Conservation (phyloP, 2,329 filamentous ascomycete species). For the Pyrenochaeta sp. region DNA sequence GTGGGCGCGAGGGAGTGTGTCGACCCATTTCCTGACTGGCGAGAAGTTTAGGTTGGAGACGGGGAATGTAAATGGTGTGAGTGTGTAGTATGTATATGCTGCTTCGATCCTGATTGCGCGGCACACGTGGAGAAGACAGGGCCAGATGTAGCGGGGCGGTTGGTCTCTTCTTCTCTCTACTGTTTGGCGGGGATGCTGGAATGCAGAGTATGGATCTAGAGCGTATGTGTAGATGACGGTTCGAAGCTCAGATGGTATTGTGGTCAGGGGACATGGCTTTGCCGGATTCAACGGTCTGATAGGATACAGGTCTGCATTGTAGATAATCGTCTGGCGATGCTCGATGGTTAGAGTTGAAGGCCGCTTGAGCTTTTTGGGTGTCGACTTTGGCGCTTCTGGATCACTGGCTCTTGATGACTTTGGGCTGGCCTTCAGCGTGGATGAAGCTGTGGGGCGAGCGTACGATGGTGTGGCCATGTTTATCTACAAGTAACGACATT, state of each 20-base stretch:
- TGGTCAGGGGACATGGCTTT: constrained; percentile 24
- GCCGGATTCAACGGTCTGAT: constrained; percentile 22
- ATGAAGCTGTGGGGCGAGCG: constrained; percentile 27
- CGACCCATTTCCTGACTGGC: constrained; percentile 21
- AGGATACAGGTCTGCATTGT: constrained; percentile 16
- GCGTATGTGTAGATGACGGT: constrained; percentile 24
- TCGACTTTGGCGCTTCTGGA: background rate
- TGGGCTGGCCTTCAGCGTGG: constrained; percentile 11
- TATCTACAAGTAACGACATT: background rate
- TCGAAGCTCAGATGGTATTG: constrained; percentile 32
- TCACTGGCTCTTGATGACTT: background rate
- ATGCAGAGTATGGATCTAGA: constrained; percentile 1
- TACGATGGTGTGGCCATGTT: constrained; percentile 29
- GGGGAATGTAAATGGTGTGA: constrained; percentile 22
- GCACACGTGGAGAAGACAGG: constrained; percentile 27
- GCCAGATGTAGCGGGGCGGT: constrained; percentile 10
- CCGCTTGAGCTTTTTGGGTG: constrained; percentile 14
- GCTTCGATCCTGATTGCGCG: constrained; percentile 40
- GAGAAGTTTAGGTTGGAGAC: constrained; percentile 29
- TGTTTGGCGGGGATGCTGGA: background rate
- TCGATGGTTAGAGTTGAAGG: constrained; percentile 19
- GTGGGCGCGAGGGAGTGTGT: constrained; percentile 20
- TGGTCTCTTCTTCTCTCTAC: background rate
- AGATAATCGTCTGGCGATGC: constrained; percentile 9
- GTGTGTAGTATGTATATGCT: constrained; percentile 35